These are phyloP conservation scores for Stramenopiles sp. DNA, from an alignment of 352 stramenopile species.

Conservation along the genomic window DNA sequence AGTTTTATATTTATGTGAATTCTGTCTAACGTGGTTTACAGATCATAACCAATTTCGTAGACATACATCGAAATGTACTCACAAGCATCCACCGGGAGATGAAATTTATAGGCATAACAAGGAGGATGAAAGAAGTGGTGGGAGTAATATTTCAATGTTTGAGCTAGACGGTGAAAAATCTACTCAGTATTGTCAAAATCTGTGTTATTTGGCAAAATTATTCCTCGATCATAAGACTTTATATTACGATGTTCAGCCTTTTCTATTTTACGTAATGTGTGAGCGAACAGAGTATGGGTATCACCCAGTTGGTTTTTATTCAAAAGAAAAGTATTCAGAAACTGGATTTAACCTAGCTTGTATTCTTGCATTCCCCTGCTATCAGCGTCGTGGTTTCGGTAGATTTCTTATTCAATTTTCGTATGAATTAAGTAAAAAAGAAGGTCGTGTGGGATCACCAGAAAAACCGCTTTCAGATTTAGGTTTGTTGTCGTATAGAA, in stretches of 20 bases:
- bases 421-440: conserved; percentile 95
- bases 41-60: conserved; percentile 21
- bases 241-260: conserved; percentile 97
- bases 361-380: conserved; percentile 96
- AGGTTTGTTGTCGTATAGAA: conserved; percentile 85
- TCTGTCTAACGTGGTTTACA: conserved; percentile 42
- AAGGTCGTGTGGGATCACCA: conserved; percentile 76
- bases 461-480: conserved; percentile 96
- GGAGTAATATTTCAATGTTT: conserved; percentile 60
- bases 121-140: no score
- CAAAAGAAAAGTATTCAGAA: conserved; percentile 89
- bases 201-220: conserved; percentile 93
- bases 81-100: conserved; percentile 25
- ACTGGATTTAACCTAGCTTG: conserved; percentile 96
- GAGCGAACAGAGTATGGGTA: conserved; percentile 35
- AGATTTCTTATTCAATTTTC: conserved; percentile 98
- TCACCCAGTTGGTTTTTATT: conserved; percentile 64
- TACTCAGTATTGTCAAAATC: conserved; percentile 89
- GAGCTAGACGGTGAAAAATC: conserved; percentile 24
- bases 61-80: conserved; percentile 15
- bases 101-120: conserved; percentile 23
- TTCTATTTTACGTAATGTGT: conserved; percentile 95
- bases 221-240: conserved; percentile 86
- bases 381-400: conserved; percentile 87
- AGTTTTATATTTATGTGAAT: no score